A percentile compares a stretch with the other conserved stretches of the same genome.
Conservation (phyloP, 169 alveolate species). For the Plasmodium malariae region DNA sequence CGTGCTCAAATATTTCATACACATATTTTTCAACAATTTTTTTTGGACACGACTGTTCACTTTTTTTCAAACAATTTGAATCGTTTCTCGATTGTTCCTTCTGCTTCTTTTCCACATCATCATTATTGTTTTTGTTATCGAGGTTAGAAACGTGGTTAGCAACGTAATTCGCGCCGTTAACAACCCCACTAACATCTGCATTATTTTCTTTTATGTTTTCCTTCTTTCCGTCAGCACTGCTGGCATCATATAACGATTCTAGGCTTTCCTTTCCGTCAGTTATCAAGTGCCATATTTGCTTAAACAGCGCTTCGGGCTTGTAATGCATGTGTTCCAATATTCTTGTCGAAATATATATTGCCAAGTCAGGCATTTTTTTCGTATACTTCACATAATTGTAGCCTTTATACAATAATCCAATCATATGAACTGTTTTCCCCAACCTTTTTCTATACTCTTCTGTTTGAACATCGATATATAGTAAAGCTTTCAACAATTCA, state of each 20-base stretch:
- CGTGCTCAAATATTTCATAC: constrained; percentile 85
- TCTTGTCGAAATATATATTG: constrained; percentile 75
- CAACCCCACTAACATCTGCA: not conserved
- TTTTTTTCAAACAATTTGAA: not conserved
- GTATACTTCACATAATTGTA: constrained; percentile 80
- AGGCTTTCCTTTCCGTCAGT: constrained; percentile 11
- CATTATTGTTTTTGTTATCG: not conserved
- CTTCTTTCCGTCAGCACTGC: not conserved
- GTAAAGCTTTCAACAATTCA: constrained; percentile 89
- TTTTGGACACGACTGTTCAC: constrained; percentile 1
- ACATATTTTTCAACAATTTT: constrained; percentile 82
- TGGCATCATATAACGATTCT: not conserved
- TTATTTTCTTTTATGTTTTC: not conserved
- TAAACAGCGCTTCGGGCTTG: constrained; percentile 81
- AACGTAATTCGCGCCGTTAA: not conserved
- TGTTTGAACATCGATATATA: constrained; percentile 90
- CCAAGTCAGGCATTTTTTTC: constrained; percentile 81
- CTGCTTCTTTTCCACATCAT: not conserved
- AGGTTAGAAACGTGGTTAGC: no score
- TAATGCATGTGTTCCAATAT: constrained; percentile 90
- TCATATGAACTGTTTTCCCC: constrained; percentile 84
- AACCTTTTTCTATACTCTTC: constrained; percentile 87
- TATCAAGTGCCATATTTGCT: constrained; percentile 65
- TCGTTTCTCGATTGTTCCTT: not conserved
- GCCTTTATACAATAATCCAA: constrained; percentile 81